Evolutionary conservation across 495 filamentous ascomycete species (phyloP).

Genomic region (Parathielavia appendiculata): DNA sequence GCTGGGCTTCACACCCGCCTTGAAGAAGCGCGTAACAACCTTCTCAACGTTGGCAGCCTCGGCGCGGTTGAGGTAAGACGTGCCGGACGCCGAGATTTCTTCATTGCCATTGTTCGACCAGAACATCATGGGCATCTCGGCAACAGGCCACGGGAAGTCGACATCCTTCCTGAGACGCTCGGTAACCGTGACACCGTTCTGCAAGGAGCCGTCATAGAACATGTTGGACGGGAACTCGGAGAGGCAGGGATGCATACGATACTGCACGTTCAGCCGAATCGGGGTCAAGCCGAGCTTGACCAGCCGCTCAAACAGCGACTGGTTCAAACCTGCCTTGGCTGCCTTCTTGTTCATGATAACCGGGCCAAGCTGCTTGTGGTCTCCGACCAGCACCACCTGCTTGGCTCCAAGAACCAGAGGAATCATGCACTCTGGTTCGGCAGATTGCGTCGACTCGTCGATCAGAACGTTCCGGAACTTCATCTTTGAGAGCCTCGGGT

Average conservation of each 20-base stretch:
- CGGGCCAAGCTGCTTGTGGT: conserved; percentile 96
- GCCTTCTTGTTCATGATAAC: conserved; percentile 99
- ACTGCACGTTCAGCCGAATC: conserved; percentile 93
- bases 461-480: conserved; percentile 98
- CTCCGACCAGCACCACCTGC: conserved; percentile 94
- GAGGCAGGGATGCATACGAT: conserved; percentile 98
- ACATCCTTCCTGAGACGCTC: conserved; percentile 88
- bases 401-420: conserved; percentile 96
- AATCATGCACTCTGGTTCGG: conserved; percentile 99
- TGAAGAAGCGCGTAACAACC: conserved; percentile 98
- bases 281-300: conserved; percentile 90
- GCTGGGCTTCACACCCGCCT: conserved; percentile 86
- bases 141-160: conserved; percentile 96
- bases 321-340: conserved; percentile 93
- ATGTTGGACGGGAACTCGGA: conserved; percentile 99
- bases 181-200: conserved; percentile 91
- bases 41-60: conserved; percentile 97
- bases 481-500: conserved; percentile 89
- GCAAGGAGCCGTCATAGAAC: conserved; percentile 97
- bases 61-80: conserved; percentile 95
- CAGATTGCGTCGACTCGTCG: conserved; percentile 98
- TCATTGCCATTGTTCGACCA: conserved; percentile 98
- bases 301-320: conserved; percentile 94
- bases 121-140: conserved; percentile 98
- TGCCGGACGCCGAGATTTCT: conserved; percentile 95